phyloP scores from a whole-genome alignment of 2,329 filamentous ascomycete genomes.

The Tolypocladium ophioglossoides region DNA sequence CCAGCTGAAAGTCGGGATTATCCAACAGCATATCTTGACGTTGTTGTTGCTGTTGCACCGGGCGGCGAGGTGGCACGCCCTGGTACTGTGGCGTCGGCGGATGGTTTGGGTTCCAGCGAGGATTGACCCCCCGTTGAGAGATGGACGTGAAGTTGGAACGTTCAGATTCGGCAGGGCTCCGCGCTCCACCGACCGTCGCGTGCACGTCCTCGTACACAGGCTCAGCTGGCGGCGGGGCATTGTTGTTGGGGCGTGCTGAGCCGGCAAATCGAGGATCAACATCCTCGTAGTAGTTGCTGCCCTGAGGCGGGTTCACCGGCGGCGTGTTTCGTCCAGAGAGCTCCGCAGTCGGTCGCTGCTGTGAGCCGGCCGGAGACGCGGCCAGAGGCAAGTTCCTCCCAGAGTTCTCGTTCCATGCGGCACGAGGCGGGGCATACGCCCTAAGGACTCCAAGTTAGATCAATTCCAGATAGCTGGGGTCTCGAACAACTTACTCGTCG shows the following conservation, averaged over 20 bases:
- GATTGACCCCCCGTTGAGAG: slow-evolving; percentile 79
- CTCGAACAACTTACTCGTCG: slow-evolving; percentile 46
- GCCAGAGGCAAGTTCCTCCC: slow-evolving; percentile 32
- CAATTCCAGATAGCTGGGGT: background rate
- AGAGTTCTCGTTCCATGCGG: slow-evolving; percentile 41
- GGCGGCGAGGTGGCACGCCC: slow-evolving; percentile 31
- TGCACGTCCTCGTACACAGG: slow-evolving; percentile 53
- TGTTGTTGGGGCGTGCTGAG: slow-evolving; percentile 17
- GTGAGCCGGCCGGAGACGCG: slow-evolving; percentile 33
- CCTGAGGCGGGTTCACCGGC: slow-evolving; percentile 17
- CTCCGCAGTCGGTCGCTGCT: slow-evolving; percentile 22
- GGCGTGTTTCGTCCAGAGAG: slow-evolving; percentile 24
- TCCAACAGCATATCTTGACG: slow-evolving; percentile 65
- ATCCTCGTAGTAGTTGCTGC: slow-evolving; percentile 74
- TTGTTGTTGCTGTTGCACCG: slow-evolving; percentile 46
- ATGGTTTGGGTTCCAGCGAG: slow-evolving; percentile 62
- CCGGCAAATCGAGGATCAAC: slow-evolving; percentile 76
- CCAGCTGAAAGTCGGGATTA: slow-evolving; percentile 81
- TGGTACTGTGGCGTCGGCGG: slow-evolving; percentile 30
- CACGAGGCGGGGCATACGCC: slow-evolving; percentile 44
- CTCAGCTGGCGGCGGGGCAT: slow-evolving; percentile 20
- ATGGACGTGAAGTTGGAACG: slow-evolving; percentile 82
- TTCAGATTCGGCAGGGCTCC: slow-evolving; percentile 70
- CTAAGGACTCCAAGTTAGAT: slow-evolving; percentile 11
- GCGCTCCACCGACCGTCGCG: slow-evolving; percentile 36